A percentile compares a stretch with the other conserved stretches of the same genome.
Evolutionary conservation across 2,329 filamentous ascomycete genomes (phyloP).

Genomic region (Coleophoma cylindrospora): DNA sequence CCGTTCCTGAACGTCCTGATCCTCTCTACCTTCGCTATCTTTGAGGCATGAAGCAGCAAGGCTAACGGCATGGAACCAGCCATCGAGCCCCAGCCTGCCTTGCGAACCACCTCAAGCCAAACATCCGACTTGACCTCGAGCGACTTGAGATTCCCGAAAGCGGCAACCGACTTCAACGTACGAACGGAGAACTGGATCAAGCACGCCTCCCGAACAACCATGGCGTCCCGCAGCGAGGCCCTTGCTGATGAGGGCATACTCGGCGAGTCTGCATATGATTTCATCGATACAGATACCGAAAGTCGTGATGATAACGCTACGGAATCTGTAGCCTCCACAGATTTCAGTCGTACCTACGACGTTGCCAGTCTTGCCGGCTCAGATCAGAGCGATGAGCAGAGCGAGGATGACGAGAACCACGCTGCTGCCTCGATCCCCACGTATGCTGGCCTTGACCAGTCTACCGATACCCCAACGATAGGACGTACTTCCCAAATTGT

Average conservation of each 20-base stretch:
- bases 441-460: constrained; percentile 17
- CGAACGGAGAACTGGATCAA: constrained; percentile 24
- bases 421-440: constrained; percentile 12
- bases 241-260: constrained; percentile 23
- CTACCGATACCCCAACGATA: constrained; percentile 23
- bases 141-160: constrained; percentile 17
- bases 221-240: constrained; percentile 22
- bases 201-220: constrained; percentile 16
- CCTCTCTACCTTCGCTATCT: neutral
- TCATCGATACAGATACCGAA: constrained; percentile 28
- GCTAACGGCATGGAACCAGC: constrained; percentile 26
- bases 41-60: constrained; percentile 7
- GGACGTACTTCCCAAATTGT: constrained; percentile 21
- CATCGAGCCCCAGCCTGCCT: constrained; percentile 15
- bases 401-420: constrained; percentile 19
- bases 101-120: constrained; percentile 5
- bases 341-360: constrained; percentile 27
- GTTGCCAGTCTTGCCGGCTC: constrained; percentile 29
- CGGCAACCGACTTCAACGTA: constrained; percentile 16
- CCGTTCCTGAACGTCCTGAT: too few species aligned
- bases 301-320: constrained; percentile 27
- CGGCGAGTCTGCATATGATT: constrained; percentile 27
- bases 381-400: constrained; percentile 26
- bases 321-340: constrained; percentile 28
- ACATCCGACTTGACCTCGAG: constrained; percentile 8